These are phyloP conservation scores for Punica granatum DNA, from an alignment of 345 rosid genomes.

Conservation along the genomic window DNA sequence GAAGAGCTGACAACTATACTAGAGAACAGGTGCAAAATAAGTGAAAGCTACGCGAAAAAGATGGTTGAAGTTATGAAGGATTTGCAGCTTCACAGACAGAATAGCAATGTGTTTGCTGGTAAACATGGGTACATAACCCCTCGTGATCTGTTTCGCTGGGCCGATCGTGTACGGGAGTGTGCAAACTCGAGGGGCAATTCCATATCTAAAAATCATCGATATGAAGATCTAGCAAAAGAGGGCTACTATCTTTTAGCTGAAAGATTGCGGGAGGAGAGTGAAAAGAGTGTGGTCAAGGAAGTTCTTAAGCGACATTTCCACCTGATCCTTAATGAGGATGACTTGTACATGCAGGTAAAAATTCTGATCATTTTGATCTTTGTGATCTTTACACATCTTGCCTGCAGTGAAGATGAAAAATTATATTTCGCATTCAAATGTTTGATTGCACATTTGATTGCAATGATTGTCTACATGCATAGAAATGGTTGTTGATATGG, in stretches of 20 bases:
- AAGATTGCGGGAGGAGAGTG: slow-evolving; percentile 80
- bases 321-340: slow-evolving; percentile 47
- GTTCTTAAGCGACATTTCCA: slow-evolving; percentile 66
- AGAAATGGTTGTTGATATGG: background rate
- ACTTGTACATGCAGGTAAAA: slow-evolving; percentile 57
- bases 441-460: background rate
- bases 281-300: slow-evolving; percentile 70
- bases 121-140: slow-evolving; percentile 98
- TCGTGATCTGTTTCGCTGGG: slow-evolving; percentile 96
- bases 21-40: slow-evolving; percentile 56
- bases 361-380: slow-evolving; percentile 8
- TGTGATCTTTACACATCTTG: background rate
- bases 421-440: background rate
- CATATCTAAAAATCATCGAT: slow-evolving; percentile 10
- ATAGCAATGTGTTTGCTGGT: slow-evolving; percentile 94
- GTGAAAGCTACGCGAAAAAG: slow-evolving; percentile 61
- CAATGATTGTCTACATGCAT: background rate
- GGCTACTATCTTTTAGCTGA: slow-evolving; percentile 93
- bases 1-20: slow-evolving; percentile 69
- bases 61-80: slow-evolving; percentile 96
- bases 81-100: slow-evolving; percentile 82
- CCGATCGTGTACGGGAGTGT: slow-evolving; percentile 62
- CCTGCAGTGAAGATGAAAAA: background rate
- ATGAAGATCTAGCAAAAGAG: slow-evolving; percentile 82
- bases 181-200: slow-evolving; percentile 28